Evolutionary conservation across 1,284 basidiomycete genomes (phyloP), one percentile per base, ranked within the genome.

Genomic region (Apiotrichum porosum): DNA sequence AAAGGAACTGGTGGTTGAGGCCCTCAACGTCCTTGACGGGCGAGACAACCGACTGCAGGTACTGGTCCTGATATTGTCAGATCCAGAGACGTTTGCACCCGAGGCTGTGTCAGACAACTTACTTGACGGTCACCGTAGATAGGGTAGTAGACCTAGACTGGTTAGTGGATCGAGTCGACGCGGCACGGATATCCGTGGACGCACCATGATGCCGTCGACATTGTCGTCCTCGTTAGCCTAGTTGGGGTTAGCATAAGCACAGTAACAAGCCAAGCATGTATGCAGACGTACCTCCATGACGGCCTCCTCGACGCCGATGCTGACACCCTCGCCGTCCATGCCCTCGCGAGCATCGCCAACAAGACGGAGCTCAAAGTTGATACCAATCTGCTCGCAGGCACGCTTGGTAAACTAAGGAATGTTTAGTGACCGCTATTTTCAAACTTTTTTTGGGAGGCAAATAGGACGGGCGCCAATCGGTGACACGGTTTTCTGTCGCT

Each of bases 21-120:
- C 94, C 94, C 74, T 98, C 94, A 44, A 98, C 94, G 60, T 98
- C 94, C 75, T 98, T 98, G 58, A 88, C 80, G 1, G 94, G 92
- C 2, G 90, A 92, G 13, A 98, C 62, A 39, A 71, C 69, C 17
- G 63, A 66, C 64, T 98, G 94, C 44, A 98, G 77, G 72, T 98
- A 98, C 65, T 94, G 91, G 70, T 98, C 94, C 83, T 97, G 67
- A 32, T 19, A 37, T 9, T 22, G 30, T 69, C 81, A 51, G n/a
- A 15, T 34, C 32, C 9, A 12, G 32, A 6, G 15, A n/a, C 32
- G 14, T 18, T 34, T 34, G 22, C 17, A 37, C 35, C 36, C 14
- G 26, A 35, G 33, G 8, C 14, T 6, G 8, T 6, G 6, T 35
- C 33, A 65, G 1, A 30, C 9, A 18, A 30, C 39, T 33, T 23